Percentiles rank a stretch among this genome's conserved stretches.
These are phyloP conservation scores for Acacia melanoxylon DNA, from an alignment of 306 rosid species.

Conservation along the genomic window DNA sequence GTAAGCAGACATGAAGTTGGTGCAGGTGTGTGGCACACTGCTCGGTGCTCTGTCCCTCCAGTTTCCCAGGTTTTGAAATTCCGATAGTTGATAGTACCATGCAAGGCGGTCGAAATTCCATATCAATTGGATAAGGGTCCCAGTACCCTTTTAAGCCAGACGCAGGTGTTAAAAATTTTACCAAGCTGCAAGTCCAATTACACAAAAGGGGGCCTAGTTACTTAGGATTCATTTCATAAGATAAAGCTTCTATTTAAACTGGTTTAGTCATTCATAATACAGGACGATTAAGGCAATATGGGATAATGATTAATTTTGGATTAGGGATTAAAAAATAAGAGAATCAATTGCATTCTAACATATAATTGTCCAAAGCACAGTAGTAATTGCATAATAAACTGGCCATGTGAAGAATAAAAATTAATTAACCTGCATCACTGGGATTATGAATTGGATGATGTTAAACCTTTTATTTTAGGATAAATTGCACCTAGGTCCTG, in stretches of 20 bases:
- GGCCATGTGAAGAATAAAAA: background rate
- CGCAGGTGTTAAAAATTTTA: constrained; percentile 67
- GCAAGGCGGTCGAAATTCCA: constrained; percentile 81
- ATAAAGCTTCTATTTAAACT: constrained; percentile 3
- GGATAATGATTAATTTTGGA: background rate
- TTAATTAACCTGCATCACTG: background rate
- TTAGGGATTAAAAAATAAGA: background rate
- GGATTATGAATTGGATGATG: background rate
- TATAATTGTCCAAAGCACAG: background rate
- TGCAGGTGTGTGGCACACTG: constrained; percentile 73
- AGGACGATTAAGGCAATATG: background rate
- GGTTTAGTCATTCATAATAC: background rate
- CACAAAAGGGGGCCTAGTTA: background rate
- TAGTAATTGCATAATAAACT: background rate
- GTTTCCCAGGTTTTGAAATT: constrained; percentile 75
- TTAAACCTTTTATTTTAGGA: background rate
- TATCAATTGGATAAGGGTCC: constrained; percentile 85
- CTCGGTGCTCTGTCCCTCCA: constrained; percentile 61
- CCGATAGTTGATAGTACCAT: constrained; percentile 82
- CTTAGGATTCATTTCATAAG: constrained; percentile 8
- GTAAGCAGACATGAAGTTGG: constrained; percentile 78
- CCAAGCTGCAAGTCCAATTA: constrained; percentile 55
- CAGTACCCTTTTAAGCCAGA: constrained; percentile 77
- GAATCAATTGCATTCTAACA: constrained; percentile 6
- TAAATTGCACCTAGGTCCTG: too few relatives aligned